Evolutionary conservation across 352 stramenopile species (phyloP), one percentile per base, ranked within the genome.

Genomic region (Pythium dissimile): DNA sequence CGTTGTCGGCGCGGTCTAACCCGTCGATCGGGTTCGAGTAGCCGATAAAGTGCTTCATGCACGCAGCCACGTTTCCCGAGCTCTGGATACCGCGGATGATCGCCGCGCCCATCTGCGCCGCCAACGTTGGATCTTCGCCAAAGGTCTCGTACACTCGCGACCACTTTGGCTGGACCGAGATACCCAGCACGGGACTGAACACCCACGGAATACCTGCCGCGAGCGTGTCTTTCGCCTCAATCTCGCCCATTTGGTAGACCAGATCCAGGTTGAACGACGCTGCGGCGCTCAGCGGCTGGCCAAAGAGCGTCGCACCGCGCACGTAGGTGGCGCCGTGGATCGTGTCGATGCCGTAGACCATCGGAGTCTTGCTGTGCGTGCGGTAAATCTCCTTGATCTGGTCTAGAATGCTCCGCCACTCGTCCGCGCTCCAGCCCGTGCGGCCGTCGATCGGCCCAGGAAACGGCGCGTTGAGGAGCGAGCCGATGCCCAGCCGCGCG

Each of bases 131-230:
- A 65, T 97, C 89, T 67, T 98, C 89, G 23, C 92, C 92, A 67
- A 98, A 98, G 3, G 90, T 97, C 66, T 98, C 92, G 59, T 91
- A 97, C n/a, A 95, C 75, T 4, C 92, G 80, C 23, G 84, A 68
- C 90, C 91, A 98, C 50, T 86, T 79, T 1, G 89, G 86, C 47
- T 93, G 71, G 31, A 79, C 61, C 20, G 94, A 71, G 49, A 94
- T 88, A 0, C 80, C 89, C 18, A 98, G 59, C 11, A 98, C 73
- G 0, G 92, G 91, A 49, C 78, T 85, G 64, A 97, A 98, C 7
- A 98, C 65, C 92, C 89, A 98, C 28, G 80, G 80, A 26, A 97
- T 94, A 0, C 88, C 92, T 0, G 88, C 89, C 20, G 69, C 84
- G 12, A 92, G 64, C 3, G 88, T 97, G 64, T 98, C 91, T 34